Conservation (phyloP, 768 basidiomycete genomes). For the Russula sp. region DNA sequence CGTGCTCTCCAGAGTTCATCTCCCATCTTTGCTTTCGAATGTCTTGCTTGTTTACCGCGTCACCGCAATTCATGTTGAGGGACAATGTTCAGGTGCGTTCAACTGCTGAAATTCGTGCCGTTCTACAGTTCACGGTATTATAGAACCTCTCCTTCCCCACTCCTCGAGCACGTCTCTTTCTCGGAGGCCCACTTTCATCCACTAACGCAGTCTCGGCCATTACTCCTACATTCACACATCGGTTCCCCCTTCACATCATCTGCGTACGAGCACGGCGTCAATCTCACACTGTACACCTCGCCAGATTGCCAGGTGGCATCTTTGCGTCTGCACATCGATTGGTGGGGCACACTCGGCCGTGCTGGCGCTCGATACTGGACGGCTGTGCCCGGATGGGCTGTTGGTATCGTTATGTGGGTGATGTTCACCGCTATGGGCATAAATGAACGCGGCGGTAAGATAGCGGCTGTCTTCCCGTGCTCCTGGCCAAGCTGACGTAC, state of each 20-base stretch:
- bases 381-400: slow-evolving; percentile 66
- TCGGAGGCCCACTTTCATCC: slow-evolving; percentile 73
- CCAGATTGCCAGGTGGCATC: slow-evolving; percentile 49
- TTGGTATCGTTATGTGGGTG: slow-evolving; percentile 62
- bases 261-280: slow-evolving; percentile 41
- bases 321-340: slow-evolving; percentile 62
- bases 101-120: not conserved
- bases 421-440: slow-evolving; percentile 52
- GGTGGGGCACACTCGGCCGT: slow-evolving; percentile 66
- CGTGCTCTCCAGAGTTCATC: slow-evolving; percentile 44
- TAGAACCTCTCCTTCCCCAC: slow-evolving; percentile 59
- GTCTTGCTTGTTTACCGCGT: slow-evolving; percentile 65
- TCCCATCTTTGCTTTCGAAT: slow-evolving; percentile 58
- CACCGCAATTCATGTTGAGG: slow-evolving; percentile 36
- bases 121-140: not conserved
- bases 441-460: slow-evolving; percentile 34
- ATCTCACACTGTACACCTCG: slow-evolving; percentile 59
- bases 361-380: slow-evolving; percentile 73
- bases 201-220: slow-evolving; percentile 38
- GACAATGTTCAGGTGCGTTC: slow-evolving; percentile 36
- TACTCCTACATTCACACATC: slow-evolving; percentile 66
- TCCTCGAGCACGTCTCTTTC: slow-evolving; percentile 63
- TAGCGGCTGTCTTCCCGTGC: not conserved
- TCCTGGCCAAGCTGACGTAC: slow-evolving; percentile 5
- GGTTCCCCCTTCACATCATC: slow-evolving; percentile 59